Conservation (phyloP, 2,329 filamentous ascomycete species). For the Camillea tinctor region DNA sequence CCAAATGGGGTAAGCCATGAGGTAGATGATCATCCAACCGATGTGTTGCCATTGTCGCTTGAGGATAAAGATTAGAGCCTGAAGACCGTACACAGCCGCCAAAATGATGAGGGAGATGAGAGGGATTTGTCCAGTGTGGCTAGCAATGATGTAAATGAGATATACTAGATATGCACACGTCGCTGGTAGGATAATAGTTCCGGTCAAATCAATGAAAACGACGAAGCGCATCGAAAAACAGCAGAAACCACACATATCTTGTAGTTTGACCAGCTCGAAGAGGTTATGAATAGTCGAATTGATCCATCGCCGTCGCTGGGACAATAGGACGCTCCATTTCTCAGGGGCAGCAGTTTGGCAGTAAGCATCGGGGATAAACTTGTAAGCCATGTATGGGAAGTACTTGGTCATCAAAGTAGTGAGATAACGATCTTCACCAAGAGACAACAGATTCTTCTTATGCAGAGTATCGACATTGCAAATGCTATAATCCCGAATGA, state of each 20-base stretch:
- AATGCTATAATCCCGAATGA: conserved; percentile 86
- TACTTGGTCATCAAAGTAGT: conserved; percentile 98
- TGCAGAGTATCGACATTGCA: conserved; percentile 92
- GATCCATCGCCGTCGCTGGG: conserved; percentile 98
- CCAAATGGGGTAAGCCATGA: conserved; percentile 93
- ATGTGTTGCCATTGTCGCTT: conserved; percentile 98
- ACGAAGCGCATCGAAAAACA: conserved; percentile 98
- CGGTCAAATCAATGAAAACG: conserved; percentile 89
- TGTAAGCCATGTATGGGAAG: conserved; percentile 93
- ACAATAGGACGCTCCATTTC: conserved; percentile 88
- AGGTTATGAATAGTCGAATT: conserved; percentile 98
- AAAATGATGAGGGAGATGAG: conserved; percentile 86
- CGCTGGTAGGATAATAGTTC: conserved; percentile 87
- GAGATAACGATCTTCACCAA: conserved; percentile 83
- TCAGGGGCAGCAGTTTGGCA: conserved; percentile 93
- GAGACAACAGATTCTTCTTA: conserved; percentile 76
- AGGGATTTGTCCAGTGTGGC: conserved; percentile 72
- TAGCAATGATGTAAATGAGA: conserved; percentile 77
- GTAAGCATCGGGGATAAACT: conserved; percentile 91
- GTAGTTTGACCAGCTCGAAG: conserved; percentile 82
- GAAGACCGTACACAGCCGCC: conserved; percentile 89
- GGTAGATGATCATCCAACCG: conserved; percentile 99
- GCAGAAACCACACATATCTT: conserved; percentile 97
- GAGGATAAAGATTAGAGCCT: conserved; percentile 93
- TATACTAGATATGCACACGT: conserved; percentile 85